Evolutionary conservation across 2,329 filamentous ascomycete genomes (phyloP), one percentile per base, ranked within the genome.

Genomic region (Claviceps lovelessii): DNA sequence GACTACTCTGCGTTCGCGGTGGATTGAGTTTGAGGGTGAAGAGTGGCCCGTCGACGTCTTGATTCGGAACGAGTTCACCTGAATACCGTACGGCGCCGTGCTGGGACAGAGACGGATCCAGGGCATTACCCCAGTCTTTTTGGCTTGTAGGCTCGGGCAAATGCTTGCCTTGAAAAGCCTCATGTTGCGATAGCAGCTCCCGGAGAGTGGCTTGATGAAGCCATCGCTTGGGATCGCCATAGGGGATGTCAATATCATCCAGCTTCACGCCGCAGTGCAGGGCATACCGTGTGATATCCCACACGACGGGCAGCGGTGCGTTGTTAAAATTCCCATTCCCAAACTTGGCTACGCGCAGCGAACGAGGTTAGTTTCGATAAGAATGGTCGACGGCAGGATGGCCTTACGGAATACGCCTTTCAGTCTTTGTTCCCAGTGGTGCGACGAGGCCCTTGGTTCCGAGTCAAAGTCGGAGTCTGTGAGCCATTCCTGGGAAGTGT

Each of bases 211-310:
- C 58, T 48, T 80, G 77, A 42, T 76, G 67, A 0, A 66, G 60
- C 71, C 76, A 78, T 0, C 13, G 7, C 1, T 55, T 58, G 1
- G 70, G 62, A 3, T 55, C 55, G 0, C 60, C 50, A 52, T 78
- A 73, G 0, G 55, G 44, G 4, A 76, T 45, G 3, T 66, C 59
- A 9, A 71, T 60, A 1, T 68, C 59, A 1, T 66, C 60, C 2
- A 74, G 60, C 33, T 73, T 64, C 2, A 78, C 68, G 0, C 62
- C 63, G 55, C 76, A 79, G 45, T 76, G 68, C 0, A 73, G 59
- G 0, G 74, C 72, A 19, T 75, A 70, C 11, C 78, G 71, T 0
- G 73, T 71, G 0, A 78, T 61, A 55, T 81, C 78, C 78, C 78
- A 81, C 4, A 72, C 60, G 5, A 80, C 67, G 2, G 72, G 70